Evolutionary conservation across 805 yeast species (phyloP).

Genomic region (Dipodascus geniculatus): DNA sequence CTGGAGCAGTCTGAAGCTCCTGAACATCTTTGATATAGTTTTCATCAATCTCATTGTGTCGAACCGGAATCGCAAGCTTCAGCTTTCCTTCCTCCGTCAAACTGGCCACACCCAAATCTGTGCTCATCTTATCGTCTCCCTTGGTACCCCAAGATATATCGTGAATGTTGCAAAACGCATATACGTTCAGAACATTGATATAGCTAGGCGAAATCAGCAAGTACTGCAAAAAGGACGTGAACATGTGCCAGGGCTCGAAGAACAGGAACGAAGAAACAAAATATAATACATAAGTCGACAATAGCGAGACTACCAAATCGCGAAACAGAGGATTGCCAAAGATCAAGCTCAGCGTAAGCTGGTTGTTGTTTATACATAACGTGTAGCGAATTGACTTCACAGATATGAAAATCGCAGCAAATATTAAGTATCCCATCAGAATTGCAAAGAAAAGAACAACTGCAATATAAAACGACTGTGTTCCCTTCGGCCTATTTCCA

Average conservation of each 20-base stretch:
- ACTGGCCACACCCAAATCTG: conserved; percentile 77
- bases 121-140: conserved; percentile 53
- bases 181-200: conserved; percentile 81
- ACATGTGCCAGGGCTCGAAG: conserved; percentile 87
- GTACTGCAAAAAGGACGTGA: conserved; percentile 79
- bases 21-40: conserved; percentile 56
- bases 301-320: conserved; percentile 72
- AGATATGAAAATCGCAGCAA: conserved; percentile 78
- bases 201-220: conserved; percentile 77
- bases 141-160: conserved; percentile 98
- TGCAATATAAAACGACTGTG: conserved; percentile 61
- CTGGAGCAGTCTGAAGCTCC: conserved; percentile 32
- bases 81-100: conserved; percentile 53
- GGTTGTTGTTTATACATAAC: conserved; percentile 31
- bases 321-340: conserved; percentile 64
- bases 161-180: conserved; percentile 92
- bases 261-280: conserved; percentile 66
- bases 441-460: conserved; percentile 76
- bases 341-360: conserved; percentile 32
- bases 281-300: conserved; percentile 75
- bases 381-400: conserved; percentile 56
- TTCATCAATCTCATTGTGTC: conserved; percentile 62
- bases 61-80: conserved; percentile 55
- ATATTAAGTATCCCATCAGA: conserved; percentile 78
- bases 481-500: conserved; percentile 91